phyloP scores from a whole-genome alignment of 164 flowering plant species.

The Liquidambar formosana region DNA sequence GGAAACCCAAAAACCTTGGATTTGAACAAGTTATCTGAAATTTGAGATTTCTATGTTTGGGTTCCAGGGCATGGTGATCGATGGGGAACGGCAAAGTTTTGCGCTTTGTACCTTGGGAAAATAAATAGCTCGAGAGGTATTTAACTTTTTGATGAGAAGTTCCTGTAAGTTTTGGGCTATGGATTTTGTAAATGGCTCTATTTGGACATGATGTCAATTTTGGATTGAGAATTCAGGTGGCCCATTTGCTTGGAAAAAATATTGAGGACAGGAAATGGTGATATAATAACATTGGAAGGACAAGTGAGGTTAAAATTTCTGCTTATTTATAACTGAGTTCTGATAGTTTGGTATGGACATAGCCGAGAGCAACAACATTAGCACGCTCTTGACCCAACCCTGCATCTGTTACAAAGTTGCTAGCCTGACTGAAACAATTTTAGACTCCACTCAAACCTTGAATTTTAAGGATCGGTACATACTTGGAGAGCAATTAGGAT shows the following conservation, averaged over 20 bases:
- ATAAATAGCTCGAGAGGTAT: background rate
- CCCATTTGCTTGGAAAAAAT: background rate
- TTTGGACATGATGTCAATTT: background rate
- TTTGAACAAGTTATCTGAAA: constrained; percentile 4
- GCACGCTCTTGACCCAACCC: background rate
- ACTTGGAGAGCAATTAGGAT: constrained; percentile 36
- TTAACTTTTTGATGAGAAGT: background rate
- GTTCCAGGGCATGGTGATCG: constrained; percentile 6
- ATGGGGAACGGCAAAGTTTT: background rate
- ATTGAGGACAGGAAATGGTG: background rate
- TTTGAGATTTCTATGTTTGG: constrained; percentile 1
- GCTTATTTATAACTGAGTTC: background rate
- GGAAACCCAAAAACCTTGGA: background rate
- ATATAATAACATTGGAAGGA: background rate
- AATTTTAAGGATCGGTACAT: constrained; percentile 28
- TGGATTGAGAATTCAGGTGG: background rate
- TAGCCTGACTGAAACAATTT: constrained; percentile 25
- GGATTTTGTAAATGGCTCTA: background rate
- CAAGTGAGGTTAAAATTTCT: background rate
- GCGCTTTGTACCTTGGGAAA: background rate
- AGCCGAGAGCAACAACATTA: background rate
- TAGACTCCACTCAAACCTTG: constrained; percentile 21
- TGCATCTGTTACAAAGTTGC: constrained; percentile 30
- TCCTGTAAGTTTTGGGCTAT: background rate
- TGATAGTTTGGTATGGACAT: constrained; percentile 20